Evolutionary conservation across 148 eudicot genomes (phyloP), one percentile per base, ranked within the genome.

Genomic region (Heliamphora exappendiculata): DNA sequence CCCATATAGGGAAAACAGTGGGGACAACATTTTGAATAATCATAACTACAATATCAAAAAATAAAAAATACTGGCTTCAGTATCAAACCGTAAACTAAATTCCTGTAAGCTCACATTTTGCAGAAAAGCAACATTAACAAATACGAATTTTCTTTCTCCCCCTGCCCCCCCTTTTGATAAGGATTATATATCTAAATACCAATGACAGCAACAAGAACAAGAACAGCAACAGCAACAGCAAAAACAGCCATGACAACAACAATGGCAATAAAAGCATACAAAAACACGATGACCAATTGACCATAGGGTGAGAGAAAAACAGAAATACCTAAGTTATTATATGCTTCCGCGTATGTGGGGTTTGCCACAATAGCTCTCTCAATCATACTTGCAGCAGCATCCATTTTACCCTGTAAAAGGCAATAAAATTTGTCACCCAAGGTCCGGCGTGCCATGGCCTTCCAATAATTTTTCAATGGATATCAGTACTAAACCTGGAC

Each of bases 341-440:
- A 95, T 49, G 99, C 99, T 84, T 95, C 99, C 58, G 99, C 91
- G 85, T 95, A 95, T 54, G 97, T 91, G 42, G 99, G 99, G 83
- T 95, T 95, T 62, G 99, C 99, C 76, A 91, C 84, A 73, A 95
- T 95, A 68, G 99, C 99, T 78, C 90, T 95, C 87, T 95, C 99
- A 73, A 95, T 92, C 99, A 93, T 95, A 86, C 98, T 87, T 69
- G 99, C 94, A 76, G 99, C 99, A 77, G 94, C 97, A 85, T 95
- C 99, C 99, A 95, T 95, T 86, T 95, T 95, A 55, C 99, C 99
- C 99, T 95, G 87, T 51, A 80, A 14, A 60, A 72, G 68, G 45
- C 1, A 78, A 75, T 58, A 22, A 57, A 58, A 67, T 5, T 49
- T 24, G 47, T 79, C 58, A 78, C 22, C 44, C 17, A 51, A 22